phyloP scores from a whole-genome alignment of 495 filamentous ascomycete genomes.

The Jackrogersella minutella region DNA sequence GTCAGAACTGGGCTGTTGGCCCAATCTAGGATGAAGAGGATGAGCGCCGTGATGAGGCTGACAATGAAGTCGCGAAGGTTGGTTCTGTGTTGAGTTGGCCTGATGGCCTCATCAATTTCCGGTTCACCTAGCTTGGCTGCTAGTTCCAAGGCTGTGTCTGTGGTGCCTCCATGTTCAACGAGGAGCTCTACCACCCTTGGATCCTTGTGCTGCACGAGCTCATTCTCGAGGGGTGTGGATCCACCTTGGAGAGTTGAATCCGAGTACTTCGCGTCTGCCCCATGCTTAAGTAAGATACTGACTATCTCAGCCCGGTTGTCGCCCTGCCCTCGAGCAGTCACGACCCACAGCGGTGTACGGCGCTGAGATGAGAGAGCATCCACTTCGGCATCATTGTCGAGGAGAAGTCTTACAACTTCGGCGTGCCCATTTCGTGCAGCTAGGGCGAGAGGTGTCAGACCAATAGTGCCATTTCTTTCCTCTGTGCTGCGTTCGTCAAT shows the following conservation, averaged over 20 bases:
- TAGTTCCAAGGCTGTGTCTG: not conserved
- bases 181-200: conserved; percentile 24
- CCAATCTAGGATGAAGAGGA: conserved; percentile 25
- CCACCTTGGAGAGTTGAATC: conserved; percentile 7
- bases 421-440: conserved; percentile 47
- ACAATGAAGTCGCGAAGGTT: not conserved
- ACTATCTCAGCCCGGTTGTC: conserved; percentile 20
- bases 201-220: conserved; percentile 21
- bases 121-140: not conserved
- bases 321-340: conserved; percentile 10
- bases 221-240: conserved; percentile 31
- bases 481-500: conserved; percentile 20
- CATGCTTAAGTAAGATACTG: conserved; percentile 13
- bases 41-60: conserved; percentile 12
- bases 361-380: conserved; percentile 13
- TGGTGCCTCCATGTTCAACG: conserved; percentile 17
- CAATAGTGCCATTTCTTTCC: conserved; percentile 25
- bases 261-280: conserved; percentile 16
- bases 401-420: conserved; percentile 38
- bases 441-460: conserved; percentile 45
- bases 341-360: conserved; percentile 21
- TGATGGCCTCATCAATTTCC: conserved; percentile 21
- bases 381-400: conserved; percentile 21
- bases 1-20: conserved; percentile 4
- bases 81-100: not conserved